Evolutionary conservation across 192 early-diverging fungal genomes (phyloP).

Genomic region (Rhizoclosmatium globosum): DNA sequence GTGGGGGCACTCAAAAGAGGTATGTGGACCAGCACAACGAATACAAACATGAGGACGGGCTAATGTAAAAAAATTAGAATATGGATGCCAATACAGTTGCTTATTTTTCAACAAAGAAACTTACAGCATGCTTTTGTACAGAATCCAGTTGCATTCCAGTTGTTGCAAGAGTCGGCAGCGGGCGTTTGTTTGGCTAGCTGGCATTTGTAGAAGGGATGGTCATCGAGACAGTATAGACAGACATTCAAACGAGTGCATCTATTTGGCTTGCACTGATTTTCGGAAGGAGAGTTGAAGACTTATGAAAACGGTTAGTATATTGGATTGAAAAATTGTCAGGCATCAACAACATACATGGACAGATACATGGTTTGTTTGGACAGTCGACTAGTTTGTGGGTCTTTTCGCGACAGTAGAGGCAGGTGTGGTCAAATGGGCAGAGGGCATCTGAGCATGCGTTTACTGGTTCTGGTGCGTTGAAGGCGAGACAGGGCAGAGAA

Average conservation of each 20-base stretch:
- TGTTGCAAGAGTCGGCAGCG: constrained; percentile 4
- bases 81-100: neutral
- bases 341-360: neutral
- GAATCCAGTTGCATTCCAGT: constrained; percentile 26
- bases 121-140: neutral
- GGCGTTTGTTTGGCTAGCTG: neutral
- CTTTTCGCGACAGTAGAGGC: neutral
- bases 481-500: constrained; percentile 23
- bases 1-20: neutral
- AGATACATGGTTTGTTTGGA: constrained; percentile 1
- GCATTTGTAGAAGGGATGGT: constrained; percentile 6
- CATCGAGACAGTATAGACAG: constrained; percentile 16
- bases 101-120: neutral
- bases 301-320: neutral
- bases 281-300: constrained; percentile 8
- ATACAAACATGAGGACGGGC: neutral
- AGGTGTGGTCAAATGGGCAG: constrained; percentile 20
- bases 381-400: neutral
- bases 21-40: neutral
- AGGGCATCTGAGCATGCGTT: neutral
- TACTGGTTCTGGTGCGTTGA: neutral
- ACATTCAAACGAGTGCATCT: constrained; percentile 14
- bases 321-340: neutral
- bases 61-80: neutral
- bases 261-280: constrained; percentile 5